Evolutionary conservation across 257 asterid species (phyloP).

Genomic region (Scutellaria baicalensis): DNA sequence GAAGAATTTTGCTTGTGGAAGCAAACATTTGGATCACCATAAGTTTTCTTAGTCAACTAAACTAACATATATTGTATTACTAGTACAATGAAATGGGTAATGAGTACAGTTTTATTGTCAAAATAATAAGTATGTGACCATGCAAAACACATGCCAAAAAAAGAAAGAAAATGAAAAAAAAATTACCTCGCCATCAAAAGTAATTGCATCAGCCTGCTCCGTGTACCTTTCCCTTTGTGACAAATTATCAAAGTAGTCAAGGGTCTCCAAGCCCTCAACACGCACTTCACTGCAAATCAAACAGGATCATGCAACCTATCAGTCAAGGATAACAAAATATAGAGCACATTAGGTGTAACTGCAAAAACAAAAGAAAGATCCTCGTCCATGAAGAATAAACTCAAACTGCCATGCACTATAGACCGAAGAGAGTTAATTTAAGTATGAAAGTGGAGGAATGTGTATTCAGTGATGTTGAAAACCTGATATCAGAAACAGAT

Average conservation of each 20-base stretch:
- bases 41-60: conserved; percentile 2
- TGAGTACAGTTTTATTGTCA: neutral
- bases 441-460: conserved; percentile 5
- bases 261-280: conserved; percentile 91
- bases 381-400: neutral
- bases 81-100: neutral
- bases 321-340: conserved; percentile 21
- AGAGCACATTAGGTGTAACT: conserved; percentile 12
- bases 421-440: neutral
- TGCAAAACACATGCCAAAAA: neutral
- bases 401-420: neutral
- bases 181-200: conserved; percentile 81
- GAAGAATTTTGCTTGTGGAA: neutral
- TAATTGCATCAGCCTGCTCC: conserved; percentile 89
- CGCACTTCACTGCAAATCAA: conserved; percentile 78
- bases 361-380: neutral
- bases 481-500: conserved; percentile 81
- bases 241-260: conserved; percentile 70
- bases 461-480: conserved; percentile 15
- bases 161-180: neutral
- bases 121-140: neutral
- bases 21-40: neutral
- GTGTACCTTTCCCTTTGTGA: conserved; percentile 56
- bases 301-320: conserved; percentile 34
- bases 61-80: neutral